phyloP scores from a whole-genome alignment of 441 rosid genomes.

The Hypseocharis bilobata region DNA sequence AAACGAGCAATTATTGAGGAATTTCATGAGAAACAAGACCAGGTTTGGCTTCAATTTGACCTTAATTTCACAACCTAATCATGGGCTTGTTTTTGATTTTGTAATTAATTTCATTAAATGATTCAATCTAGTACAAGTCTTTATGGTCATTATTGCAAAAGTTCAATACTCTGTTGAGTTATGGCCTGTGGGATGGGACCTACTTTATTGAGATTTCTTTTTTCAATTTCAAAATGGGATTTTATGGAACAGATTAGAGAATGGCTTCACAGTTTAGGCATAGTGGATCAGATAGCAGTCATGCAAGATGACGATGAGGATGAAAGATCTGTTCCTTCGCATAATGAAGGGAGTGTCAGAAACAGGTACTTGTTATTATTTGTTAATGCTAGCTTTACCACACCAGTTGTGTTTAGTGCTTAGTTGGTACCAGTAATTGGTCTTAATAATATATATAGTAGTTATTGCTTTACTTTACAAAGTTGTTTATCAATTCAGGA shows the following conservation, averaged over 20 bases:
- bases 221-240: constrained; percentile 38
- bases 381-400: neutral
- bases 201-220: constrained; percentile 20
- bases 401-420: neutral
- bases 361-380: constrained; percentile 45
- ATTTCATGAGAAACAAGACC: constrained; percentile 96
- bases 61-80: neutral
- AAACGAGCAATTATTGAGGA: constrained; percentile 84
- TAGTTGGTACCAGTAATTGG: neutral
- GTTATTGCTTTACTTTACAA: constrained; percentile 16
- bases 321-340: constrained; percentile 51
- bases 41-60: constrained; percentile 43
- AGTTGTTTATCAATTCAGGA: constrained; percentile 38
- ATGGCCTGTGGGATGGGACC: too few species aligned
- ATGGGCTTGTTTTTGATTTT: neutral
- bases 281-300: constrained; percentile 66
- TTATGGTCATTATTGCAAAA: too few species aligned
- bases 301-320: constrained; percentile 81
- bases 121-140: too few species aligned
- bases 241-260: constrained; percentile 85
- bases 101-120: constrained; percentile 17
- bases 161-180: too few species aligned
- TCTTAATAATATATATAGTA: constrained; percentile 16
- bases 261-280: constrained; percentile 99
- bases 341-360: constrained; percentile 65